phyloP scores from a whole-genome alignment of 192 early-diverging fungal genomes.

The Umbelopsis isabellina region DNA sequence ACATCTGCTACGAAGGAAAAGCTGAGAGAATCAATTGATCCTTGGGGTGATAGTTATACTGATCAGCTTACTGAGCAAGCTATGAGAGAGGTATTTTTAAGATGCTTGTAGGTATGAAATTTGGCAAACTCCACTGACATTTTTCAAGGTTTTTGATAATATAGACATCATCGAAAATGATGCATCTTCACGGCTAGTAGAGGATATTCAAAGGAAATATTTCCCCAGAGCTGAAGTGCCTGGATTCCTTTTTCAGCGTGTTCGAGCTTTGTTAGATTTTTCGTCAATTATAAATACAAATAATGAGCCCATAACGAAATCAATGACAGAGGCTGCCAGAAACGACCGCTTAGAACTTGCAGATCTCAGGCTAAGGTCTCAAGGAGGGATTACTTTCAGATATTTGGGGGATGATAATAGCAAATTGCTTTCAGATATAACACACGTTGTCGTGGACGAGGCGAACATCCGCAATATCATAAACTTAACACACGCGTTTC shows the following conservation, averaged over 20 bases:
- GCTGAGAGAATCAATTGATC: conserved; percentile 63
- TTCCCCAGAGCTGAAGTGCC: conserved; percentile 15
- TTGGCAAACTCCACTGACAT: background rate
- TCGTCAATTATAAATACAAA: background rate
- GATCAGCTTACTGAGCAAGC: conserved; percentile 53
- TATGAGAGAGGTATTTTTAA: conserved; percentile 59
- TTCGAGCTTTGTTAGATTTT: conserved; percentile 18
- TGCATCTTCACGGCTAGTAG: background rate
- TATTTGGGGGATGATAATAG: background rate
- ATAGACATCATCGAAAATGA: background rate
- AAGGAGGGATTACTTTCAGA: conserved; percentile 14
- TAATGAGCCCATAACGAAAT: background rate
- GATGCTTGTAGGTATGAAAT: background rate
- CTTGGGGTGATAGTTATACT: conserved; percentile 70
- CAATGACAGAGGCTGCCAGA: background rate
- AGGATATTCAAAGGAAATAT: conserved; percentile 24
- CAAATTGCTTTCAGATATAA: background rate
- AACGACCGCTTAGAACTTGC: conserved; percentile 2
- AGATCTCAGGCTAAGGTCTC: background rate
- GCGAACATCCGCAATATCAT: background rate
- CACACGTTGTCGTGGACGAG: conserved; percentile 29
- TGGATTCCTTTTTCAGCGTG: conserved; percentile 11
- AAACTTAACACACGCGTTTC: background rate
- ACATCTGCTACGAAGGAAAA: conserved; percentile 50
- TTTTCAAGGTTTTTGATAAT: conserved; percentile 1